Evolutionary conservation across 2,329 filamentous ascomycete genomes (phyloP).

Genomic region (Pseudogymnoascus sp.): DNA sequence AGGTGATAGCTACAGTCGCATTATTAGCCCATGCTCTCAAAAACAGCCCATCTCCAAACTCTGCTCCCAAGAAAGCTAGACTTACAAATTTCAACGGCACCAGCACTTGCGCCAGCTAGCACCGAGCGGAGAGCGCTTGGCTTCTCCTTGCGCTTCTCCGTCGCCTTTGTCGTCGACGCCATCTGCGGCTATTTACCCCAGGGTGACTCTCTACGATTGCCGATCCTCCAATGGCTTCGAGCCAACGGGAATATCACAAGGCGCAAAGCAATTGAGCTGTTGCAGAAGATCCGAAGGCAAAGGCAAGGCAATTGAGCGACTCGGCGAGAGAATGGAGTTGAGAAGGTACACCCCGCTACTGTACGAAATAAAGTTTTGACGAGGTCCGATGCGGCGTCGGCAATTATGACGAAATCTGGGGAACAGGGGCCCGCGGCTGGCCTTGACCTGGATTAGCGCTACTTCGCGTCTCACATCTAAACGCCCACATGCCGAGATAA

Average conservation of each 20-base stretch:
- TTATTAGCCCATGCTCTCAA: slow-evolving; percentile 25
- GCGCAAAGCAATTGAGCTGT: background rate
- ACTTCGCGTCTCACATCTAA: background rate
- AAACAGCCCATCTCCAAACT: background rate
- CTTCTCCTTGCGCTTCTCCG: slow-evolving; percentile 37
- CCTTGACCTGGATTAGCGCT: slow-evolving; percentile 5
- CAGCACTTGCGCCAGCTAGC: slow-evolving; percentile 85
- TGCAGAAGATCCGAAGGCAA: background rate
- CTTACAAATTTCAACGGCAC: slow-evolving; percentile 85
- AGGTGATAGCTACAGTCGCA: slow-evolving; percentile 63
- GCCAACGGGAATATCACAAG: background rate
- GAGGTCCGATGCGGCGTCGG: slow-evolving; percentile 3
- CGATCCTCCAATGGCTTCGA: slow-evolving; percentile 1
- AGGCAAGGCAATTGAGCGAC: background rate
- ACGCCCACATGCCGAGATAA: background rate
- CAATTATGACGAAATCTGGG: slow-evolving; percentile 9
- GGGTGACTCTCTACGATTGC: slow-evolving; percentile 1
- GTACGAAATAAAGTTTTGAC: slow-evolving; percentile 3
- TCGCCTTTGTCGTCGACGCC: slow-evolving; percentile 14
- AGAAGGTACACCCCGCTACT: background rate
- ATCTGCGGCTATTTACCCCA: background rate
- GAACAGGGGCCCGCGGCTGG: slow-evolving; percentile 1
- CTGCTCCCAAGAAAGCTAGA: background rate
- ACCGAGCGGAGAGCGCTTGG: slow-evolving; percentile 83
- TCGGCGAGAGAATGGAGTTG: background rate